Evolutionary conservation across 305 asterid genomes (phyloP).

Genomic region (Rubia peregrina): DNA sequence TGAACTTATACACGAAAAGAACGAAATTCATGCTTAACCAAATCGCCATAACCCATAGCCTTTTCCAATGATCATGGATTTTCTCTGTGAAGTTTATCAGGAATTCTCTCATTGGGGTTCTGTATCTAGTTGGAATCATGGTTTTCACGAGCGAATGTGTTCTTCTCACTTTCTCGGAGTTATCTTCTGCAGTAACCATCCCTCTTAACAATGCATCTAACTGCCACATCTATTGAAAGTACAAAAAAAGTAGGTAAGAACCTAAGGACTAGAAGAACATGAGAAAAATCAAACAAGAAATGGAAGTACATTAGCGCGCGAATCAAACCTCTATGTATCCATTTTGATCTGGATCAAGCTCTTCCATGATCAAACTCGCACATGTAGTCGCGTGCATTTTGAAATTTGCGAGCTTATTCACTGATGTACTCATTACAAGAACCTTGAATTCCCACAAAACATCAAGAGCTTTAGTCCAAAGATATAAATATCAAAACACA

Average conservation of each 20-base stretch:
- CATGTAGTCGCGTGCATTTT: slow-evolving; percentile 59
- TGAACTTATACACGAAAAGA: slow-evolving; percentile 61
- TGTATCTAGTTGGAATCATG: slow-evolving; percentile 71
- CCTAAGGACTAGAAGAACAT: neutral
- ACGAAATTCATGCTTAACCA: slow-evolving; percentile 47
- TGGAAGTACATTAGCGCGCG: neutral
- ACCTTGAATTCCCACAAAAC: slow-evolving; percentile 43
- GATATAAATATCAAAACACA: neutral
- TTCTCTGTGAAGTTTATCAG: slow-evolving; percentile 36
- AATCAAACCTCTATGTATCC: slow-evolving; percentile 74
- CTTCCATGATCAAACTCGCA: slow-evolving; percentile 90
- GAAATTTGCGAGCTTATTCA: slow-evolving; percentile 71
- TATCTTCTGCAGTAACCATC: slow-evolving; percentile 44
- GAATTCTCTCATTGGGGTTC: slow-evolving; percentile 69
- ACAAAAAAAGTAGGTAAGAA: neutral
- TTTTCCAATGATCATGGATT: slow-evolving; percentile 58
- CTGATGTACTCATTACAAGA: slow-evolving; percentile 87
- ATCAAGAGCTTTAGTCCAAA: slow-evolving; percentile 1
- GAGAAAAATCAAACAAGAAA: neutral
- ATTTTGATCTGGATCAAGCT: slow-evolving; percentile 74
- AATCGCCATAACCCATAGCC: slow-evolving; percentile 47
- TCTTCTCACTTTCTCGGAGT: slow-evolving; percentile 19
- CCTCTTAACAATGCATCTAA: slow-evolving; percentile 72
- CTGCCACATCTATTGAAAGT: slow-evolving; percentile 67
- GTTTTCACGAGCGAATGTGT: slow-evolving; percentile 57